A percentile compares a stretch with the other conserved stretches of the same genome.
These are phyloP conservation scores for Hansenula sp. DNA, from an alignment of 1,139 yeast species.

Conservation along the genomic window DNA sequence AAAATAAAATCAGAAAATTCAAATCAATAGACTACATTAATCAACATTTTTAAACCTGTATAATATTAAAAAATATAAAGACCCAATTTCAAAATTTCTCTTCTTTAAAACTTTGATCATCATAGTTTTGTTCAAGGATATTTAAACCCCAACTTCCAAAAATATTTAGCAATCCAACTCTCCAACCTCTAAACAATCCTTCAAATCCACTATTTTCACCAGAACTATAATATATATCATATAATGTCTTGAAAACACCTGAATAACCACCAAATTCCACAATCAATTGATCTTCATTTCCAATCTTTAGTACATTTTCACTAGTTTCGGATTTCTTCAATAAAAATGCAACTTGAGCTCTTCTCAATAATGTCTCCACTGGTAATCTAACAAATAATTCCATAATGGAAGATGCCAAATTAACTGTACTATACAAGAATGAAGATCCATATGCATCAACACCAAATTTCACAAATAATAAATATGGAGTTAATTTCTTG, in stretches of 20 bases:
- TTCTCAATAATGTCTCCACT: conserved; percentile 76
- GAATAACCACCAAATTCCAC: conserved; percentile 48
- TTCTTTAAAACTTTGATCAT: conserved; percentile 35
- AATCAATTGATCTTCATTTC: conserved; percentile 41
- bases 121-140: conserved; percentile 48
- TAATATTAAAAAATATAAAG: background rate
- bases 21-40: background rate
- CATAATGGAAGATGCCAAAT: conserved; percentile 50
- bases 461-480: conserved; percentile 60
- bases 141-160: conserved; percentile 83
- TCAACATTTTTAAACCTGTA: no score
- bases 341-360: conserved; percentile 74
- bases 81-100: conserved; percentile 27
- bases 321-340: conserved; percentile 25
- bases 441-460: conserved; percentile 70
- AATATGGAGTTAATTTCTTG: conserved; percentile 68
- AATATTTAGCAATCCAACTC: conserved; percentile 74
- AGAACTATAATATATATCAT: conserved; percentile 39
- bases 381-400: conserved; percentile 81
- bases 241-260: conserved; percentile 47
- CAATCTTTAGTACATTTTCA: conserved; percentile 27
- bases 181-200: conserved; percentile 85
- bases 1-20: conserved; percentile 9
- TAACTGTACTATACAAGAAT: conserved; percentile 46
- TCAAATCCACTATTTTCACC: conserved; percentile 36